Evolutionary conservation across 2,329 filamentous ascomycete species (phyloP).

Genomic region (Graphium sp.): DNA sequence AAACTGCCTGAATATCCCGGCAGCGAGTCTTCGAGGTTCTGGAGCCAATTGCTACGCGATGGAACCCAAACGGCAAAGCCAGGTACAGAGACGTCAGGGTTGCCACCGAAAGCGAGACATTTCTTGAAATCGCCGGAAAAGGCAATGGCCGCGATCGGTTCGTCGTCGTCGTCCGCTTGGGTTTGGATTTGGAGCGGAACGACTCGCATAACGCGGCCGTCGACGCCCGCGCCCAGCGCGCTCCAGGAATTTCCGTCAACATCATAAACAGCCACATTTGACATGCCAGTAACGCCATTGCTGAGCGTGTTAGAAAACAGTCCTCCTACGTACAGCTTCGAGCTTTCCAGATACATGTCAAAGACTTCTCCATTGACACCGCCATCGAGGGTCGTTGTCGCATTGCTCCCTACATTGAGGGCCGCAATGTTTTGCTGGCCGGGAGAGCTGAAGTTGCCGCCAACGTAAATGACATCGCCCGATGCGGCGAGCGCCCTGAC

Average conservation of each 20-base stretch:
- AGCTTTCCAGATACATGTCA: conserved; percentile 49
- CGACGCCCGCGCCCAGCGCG: conserved; percentile 69
- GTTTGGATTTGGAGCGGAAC: conserved; percentile 69
- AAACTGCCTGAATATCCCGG: conserved; percentile 58
- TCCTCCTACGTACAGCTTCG: conserved; percentile 65
- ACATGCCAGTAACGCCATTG: conserved; percentile 45
- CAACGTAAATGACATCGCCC: conserved; percentile 54
- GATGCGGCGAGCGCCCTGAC: conserved; percentile 53
- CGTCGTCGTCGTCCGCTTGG: conserved; percentile 43
- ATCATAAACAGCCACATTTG: conserved; percentile 64
- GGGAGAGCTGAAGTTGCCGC: conserved; percentile 64
- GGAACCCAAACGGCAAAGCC: conserved; percentile 90
- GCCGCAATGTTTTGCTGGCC: conserved; percentile 61
- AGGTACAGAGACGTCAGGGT: conserved; percentile 40
- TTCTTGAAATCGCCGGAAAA: conserved; percentile 67
- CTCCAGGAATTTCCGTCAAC: conserved; percentile 52
- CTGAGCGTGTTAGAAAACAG: conserved; percentile 61
- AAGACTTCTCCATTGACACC: conserved; percentile 71
- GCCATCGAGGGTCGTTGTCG: conserved; percentile 43
- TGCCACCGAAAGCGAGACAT: conserved; percentile 50
- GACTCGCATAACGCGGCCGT: conserved; percentile 59
- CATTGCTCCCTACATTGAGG: conserved; percentile 45
- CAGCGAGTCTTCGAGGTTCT: conserved; percentile 51
- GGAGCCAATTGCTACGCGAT: conserved; percentile 71
- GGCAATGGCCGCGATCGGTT: conserved; percentile 57